Base-by-base conservation (phyloP, 352 stramenopile genomes). In the Hyaloperonospora arabidopsidis region DNA sequence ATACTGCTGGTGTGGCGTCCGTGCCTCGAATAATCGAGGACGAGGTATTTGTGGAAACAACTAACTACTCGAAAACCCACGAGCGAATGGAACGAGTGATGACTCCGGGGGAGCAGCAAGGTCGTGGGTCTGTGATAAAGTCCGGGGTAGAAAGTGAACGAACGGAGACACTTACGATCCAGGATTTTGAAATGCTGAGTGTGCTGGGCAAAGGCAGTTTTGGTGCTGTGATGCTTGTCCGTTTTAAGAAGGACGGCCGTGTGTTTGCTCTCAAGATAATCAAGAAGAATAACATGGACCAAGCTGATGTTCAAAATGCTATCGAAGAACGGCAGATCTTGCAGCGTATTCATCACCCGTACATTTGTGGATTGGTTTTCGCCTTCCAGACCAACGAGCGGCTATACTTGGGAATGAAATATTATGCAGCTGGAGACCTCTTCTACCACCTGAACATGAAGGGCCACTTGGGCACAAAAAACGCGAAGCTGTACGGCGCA, bases 181-280 rank as follows among this genome's bases (percentile, higher is more conserved):
- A 95, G 43, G 82, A 95, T 56, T 95, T 95, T n/a, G 84, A 95
- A 52, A 95, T 95, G 84, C 67, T 95, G 11, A 90, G 81, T 52
- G 84, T 95, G 19, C 55, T 95, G 1, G 84, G 84, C 18, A 90
- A 90, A 52, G 84, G 84, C 8, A 92, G 80, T 56, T 95, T 95
- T 57, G 84, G 82, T 12, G 84, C 84, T 23, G 84, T 95, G 11
- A 95, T 95, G 82, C 72, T 95, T 2, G 84, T 95, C 28, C 84
- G 84, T 0, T 95, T 93, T 67, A 93, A 93, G 64, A 87, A 92
- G 52, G 84, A 95, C 36, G 82, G 82, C 0, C 78, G 84, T 46
- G 78, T 95, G 22, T 95, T 95, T 36, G 84, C 84, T 45, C 72
- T 95, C 54, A 95, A 95, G 67, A 95, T 95, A 51, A 86, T 95